A percentile compares a stretch with the other conserved stretches of the same genome.
Evolutionary conservation across 2,329 filamentous ascomycete species (phyloP).

Genomic region (Coniochaeta hoffmannii): DNA sequence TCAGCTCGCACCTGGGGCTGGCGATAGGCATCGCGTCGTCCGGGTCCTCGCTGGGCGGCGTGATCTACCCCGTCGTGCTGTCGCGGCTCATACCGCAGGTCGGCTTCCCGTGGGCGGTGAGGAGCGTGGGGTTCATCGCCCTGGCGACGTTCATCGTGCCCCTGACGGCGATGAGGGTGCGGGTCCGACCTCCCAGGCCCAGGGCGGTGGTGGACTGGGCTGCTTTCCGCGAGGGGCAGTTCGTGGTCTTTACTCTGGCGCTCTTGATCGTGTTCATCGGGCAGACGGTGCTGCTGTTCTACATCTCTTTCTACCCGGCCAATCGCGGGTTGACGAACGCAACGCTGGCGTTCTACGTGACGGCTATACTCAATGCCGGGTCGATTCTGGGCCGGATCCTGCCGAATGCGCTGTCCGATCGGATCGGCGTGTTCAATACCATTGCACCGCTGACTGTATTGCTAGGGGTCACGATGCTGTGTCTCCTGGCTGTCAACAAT

Average conservation of each 20-base stretch:
- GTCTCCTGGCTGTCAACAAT: conserved; percentile 25
- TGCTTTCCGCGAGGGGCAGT: conserved; percentile 30
- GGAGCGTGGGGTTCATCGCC: conserved; percentile 17
- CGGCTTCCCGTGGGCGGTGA: conserved; percentile 19
- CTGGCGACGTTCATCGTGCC: conserved; percentile 19
- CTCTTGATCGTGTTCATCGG: conserved; percentile 30
- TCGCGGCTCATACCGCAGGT: conserved; percentile 12
- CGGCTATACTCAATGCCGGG: conserved; percentile 31
- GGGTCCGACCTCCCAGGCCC: conserved; percentile 24
- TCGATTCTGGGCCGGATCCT: conserved; percentile 31
- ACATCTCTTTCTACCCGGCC: conserved; percentile 28
- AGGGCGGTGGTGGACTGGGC: conserved; percentile 28
- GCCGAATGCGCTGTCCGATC: conserved; percentile 28
- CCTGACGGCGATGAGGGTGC: conserved; percentile 20
- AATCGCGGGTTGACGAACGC: conserved; percentile 19
- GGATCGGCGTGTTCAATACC: conserved; percentile 27
- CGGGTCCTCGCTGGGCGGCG: conserved; percentile 23
- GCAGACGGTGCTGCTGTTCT: conserved; percentile 30
- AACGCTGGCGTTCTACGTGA: conserved; percentile 31
- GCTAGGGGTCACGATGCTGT: conserved; percentile 25
- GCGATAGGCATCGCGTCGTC: conserved; percentile 25
- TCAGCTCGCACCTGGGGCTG: conserved; percentile 18
- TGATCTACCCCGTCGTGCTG: conserved; percentile 24
- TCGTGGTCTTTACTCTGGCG: conserved; percentile 23
- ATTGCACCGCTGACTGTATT: conserved; percentile 21